Base-by-base conservation (phyloP, 331 rosid genomes). In the Pyrus hybrid region DNA sequence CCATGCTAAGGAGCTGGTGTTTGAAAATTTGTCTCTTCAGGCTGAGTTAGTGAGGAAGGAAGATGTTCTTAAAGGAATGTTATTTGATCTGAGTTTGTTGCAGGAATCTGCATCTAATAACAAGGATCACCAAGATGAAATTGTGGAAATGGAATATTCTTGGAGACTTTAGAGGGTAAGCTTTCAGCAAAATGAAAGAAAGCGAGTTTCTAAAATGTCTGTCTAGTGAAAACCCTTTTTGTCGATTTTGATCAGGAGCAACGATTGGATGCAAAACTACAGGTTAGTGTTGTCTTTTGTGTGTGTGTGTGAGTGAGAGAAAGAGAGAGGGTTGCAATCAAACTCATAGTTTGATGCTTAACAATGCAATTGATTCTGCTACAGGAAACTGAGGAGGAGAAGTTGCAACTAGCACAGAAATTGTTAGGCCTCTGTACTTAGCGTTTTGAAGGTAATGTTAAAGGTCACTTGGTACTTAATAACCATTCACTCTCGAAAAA, bases 361-460 rank as follows among this genome's bases (percentile, higher is more conserved):
- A 80, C 69, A 73, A 56, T 33, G 16, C 56, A 67, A 70, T 37
- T 80, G 67, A 80, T 81, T 75, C 79, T 81, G 70, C 53, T 57
- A 37, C 83, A 93, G 97, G 96, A 87, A 77, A 80, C 87, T 5
- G 92, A 93, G 80, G 97, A 86, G 81, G 98, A 93, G 89, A 93
- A 91, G 82, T 69, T 87, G 30, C 86, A 88, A 80, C 76, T 91
- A 81, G 96, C 95, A 16, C 98, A 89, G 6, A 93, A 83, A 74
- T 80, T 93, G 73, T 65, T 93, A 70, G 82, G 86, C 71, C 81
- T 93, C 23, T 87, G 95, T 78, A 86, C 89, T 33, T n/a, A 88
- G 83, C 72, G 87, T 90, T 80, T 82, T 93, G 33, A 91, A 90
- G 96, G 98, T 87, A 33, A 72, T 35, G 82, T 23, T 35, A 57